Percentiles rank a stretch among this genome's conserved stretches.
Evolutionary conservation across 2,329 filamentous ascomycete species (phyloP).

Genomic region (Fusarium papillatum): DNA sequence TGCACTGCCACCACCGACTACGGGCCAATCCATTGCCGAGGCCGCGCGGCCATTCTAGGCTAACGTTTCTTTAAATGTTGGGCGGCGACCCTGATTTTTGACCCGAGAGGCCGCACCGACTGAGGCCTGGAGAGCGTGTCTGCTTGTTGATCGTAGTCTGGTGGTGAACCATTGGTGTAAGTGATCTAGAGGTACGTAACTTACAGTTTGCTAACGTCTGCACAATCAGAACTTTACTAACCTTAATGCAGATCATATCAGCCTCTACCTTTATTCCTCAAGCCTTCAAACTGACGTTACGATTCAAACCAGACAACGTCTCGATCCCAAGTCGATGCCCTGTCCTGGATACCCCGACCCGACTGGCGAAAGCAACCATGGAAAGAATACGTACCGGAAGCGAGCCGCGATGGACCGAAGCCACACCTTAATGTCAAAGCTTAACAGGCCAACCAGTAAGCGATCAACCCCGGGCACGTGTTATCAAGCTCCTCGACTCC

Average conservation of each 20-base stretch:
- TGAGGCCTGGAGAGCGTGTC: background rate
- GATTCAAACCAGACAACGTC: background rate
- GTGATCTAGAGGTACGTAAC: background rate
- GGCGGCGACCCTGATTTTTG: background rate
- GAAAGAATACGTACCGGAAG: slow-evolving; percentile 1
- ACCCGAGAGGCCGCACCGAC: background rate
- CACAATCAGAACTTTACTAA: background rate
- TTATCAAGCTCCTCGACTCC: background rate
- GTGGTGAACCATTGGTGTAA: background rate
- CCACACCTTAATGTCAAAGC: slow-evolving; percentile 7
- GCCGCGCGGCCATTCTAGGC: slow-evolving; percentile 35
- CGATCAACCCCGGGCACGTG: background rate
- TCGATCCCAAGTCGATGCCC: background rate
- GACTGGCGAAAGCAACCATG: background rate
- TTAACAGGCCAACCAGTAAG: slow-evolving; percentile 1
- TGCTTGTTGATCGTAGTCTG: slow-evolving; percentile 17
- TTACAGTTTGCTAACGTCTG: background rate
- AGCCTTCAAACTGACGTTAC: background rate
- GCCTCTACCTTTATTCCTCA: background rate
- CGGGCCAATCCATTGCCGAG: slow-evolving; percentile 32
- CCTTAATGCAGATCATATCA: background rate
- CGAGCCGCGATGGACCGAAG: slow-evolving; percentile 3
- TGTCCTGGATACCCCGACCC: background rate
- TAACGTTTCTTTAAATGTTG: slow-evolving; percentile 22
- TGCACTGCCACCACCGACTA: slow-evolving; percentile 41